Evolutionary conservation across 2,329 filamentous ascomycete genomes (phyloP).

Genomic region (Trichoderma harzianum): DNA sequence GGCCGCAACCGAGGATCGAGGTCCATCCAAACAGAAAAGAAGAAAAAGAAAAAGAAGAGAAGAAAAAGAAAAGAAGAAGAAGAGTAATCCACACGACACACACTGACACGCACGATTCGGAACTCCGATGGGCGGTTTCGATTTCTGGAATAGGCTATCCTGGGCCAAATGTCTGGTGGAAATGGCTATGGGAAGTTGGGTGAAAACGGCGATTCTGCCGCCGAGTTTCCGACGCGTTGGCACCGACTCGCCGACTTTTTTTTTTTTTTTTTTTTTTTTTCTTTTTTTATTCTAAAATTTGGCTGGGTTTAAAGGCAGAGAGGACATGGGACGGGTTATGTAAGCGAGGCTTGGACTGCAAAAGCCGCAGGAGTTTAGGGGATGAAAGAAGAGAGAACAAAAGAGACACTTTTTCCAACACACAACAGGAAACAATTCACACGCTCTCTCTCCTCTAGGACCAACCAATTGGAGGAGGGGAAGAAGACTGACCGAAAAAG

Average conservation of each 20-base stretch:
- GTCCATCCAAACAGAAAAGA: conserved; percentile 27
- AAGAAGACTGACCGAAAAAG: background rate
- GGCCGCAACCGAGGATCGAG: conserved; percentile 32
- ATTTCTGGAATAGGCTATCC: background rate
- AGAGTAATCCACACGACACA: background rate
- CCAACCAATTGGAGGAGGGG: background rate
- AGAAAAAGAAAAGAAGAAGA: background rate
- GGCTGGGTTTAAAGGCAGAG: background rate
- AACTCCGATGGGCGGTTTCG: background rate
- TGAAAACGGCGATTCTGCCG: conserved; percentile 29
- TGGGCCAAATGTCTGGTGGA: background rate
- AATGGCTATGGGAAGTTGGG: conserved; percentile 15
- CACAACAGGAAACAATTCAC: too few relatives aligned
- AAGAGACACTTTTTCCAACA: background rate
- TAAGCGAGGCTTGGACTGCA: background rate
- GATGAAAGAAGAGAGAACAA: too few relatives aligned
- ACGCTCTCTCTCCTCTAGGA: background rate
- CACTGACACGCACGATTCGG: background rate
- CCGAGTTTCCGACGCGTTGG: conserved; percentile 29
- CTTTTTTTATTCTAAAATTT: background rate
- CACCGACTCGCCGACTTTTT: conserved; percentile 18
- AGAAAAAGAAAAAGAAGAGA: background rate
- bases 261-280: background rate
- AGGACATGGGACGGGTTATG: background rate
- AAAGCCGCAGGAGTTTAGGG: background rate